Evolutionary conservation across 768 basidiomycete genomes (phyloP).

Genomic region (Tricholoma flavovirens): DNA sequence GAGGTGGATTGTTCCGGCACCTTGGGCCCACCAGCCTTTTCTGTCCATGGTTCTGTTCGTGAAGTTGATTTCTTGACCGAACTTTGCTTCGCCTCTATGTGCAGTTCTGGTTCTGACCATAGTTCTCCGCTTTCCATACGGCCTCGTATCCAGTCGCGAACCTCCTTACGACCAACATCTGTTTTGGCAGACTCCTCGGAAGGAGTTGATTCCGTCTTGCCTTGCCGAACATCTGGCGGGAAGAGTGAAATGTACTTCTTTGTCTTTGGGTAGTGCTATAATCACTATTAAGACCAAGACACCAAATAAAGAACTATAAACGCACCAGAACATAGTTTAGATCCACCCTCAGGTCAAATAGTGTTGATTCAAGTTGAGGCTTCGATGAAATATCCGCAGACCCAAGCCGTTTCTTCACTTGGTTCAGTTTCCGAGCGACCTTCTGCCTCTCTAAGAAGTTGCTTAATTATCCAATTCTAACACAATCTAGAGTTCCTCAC

Average conservation of each 20-base stretch:
- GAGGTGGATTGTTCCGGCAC: not conserved
- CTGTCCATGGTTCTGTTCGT: conserved; percentile 3
- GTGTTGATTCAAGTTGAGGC: conserved; percentile 37
- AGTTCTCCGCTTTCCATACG: conserved; percentile 60
- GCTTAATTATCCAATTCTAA: not conserved
- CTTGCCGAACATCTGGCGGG: conserved; percentile 57
- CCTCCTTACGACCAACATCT: conserved; percentile 48
- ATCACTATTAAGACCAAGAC: not conserved
- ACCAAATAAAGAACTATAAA: not conserved
- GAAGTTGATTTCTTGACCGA: conserved; percentile 4
- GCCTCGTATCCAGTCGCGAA: conserved; percentile 53
- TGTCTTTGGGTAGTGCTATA: conserved; percentile 75
- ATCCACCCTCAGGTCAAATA: conserved; percentile 73
- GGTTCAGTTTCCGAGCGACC: conserved; percentile 68
- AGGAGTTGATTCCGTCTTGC: conserved; percentile 17
- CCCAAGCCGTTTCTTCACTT: conserved; percentile 51
- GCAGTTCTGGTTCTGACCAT: conserved; percentile 52
- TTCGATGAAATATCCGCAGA: conserved; percentile 30
- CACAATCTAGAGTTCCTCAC: conserved; percentile 36
- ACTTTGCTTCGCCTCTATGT: conserved; percentile 19
- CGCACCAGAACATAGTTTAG: conserved; percentile 84
- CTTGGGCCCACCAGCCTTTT: conserved; percentile 3
- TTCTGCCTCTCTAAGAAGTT: conserved; percentile 72
- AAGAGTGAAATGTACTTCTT: conserved; percentile 90
- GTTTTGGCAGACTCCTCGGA: conserved; percentile 21